Base-by-base conservation (phyloP, 208 protist species). In the Acanthamoeba polyphaga region DNA sequence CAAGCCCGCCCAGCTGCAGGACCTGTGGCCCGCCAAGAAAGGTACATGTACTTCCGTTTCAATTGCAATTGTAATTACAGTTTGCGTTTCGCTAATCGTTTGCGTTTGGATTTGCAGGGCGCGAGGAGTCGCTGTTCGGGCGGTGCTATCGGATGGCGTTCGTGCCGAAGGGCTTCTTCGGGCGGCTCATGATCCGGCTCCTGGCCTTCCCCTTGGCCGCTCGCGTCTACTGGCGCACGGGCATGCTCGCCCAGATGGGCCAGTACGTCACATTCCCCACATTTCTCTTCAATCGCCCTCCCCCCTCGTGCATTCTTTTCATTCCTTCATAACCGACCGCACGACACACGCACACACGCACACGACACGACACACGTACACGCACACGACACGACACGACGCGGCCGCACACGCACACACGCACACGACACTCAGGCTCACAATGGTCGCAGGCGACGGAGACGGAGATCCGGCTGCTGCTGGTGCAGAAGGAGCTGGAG, bases 401-500 rank as follows among this genome's bases (percentile, higher is more conserved):
- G n/a, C n/a, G n/a, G n/a, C n/a, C n/a, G n/a, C n/a, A n/a, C n/a
- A n/a, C n/a, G n/a, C 38, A 3, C 38, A 38, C 38, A 38, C 38
- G 38, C 38, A 38, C 38, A 38, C 38, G 38, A 38, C 38, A 38
- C 38, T 3, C 38, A 38, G 38, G 38, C 38, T 38, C 38, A 38
- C 38, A 1, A 4, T 15, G 29, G 22, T 15, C n/a, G 38, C 84
- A 96, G 95, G 85, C 82, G 6, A 95, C 70, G 13, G 92, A 96
- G n/a, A 95, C 95, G 32, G 68, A 96, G 51, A 51, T 96, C 46
- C 13, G 89, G 29, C 95, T 97, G 66, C 62, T 94, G 29, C 46
- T 82, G n/a, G 5, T 76, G 24, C 96, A 97, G 32, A 76, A 46
- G 29, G 95, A 96, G 29, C 80, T 97, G 27, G 93, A 97, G 88